Evolutionary conservation across 139 green algal genomes (phyloP), one percentile per base, ranked within the genome.

Genomic region (Chlorella sorokiniana): DNA sequence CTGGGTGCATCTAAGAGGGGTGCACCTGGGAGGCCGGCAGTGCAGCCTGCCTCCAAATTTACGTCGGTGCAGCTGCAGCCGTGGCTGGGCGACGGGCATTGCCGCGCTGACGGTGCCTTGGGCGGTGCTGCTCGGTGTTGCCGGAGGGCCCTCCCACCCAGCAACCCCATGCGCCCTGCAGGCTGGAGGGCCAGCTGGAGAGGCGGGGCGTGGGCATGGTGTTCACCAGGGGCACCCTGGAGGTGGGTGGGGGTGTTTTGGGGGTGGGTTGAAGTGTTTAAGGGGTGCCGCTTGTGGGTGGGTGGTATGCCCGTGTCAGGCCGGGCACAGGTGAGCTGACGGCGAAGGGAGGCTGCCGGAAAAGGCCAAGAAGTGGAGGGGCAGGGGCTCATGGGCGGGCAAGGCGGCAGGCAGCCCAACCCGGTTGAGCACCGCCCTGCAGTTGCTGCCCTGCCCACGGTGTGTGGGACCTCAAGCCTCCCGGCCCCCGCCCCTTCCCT

Each of bases 141-240:
- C 48, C 16, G 11, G 48, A 11, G 16, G 14, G 14, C 48, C 14
- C 48, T 16, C 48, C 48, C 11, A 56, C 48, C 11, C 48, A 16
- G 48, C 48, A 11, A 11, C 48, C 14, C 48, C 16, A 11, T 16
- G 14, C 16, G 48, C 48, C 61, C 22, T 33, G 73, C 73, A 79
- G 91, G 29, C 74, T 92, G 62, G 88, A 94, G 35, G 48, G 44
- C 6, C 63, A 85, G 45, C 54, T 93, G 7, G 74, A 73, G 52
- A 74, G 69, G 31, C 68, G 69, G 18, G 88, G 84, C 33, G 82
- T 77, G 9, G 51, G 88, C 51, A 86, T 95, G 78, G 81, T 89
- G 29, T 93, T 93, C 79, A 83, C 69, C 0, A 64, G 71, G 8
- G 79, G 82, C 8, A 37, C 67, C 29, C 80, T 71, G 35, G 74